Percentiles rank a stretch among this genome's conserved stretches.
These are phyloP conservation scores for Coprinellus micaceus DNA, from an alignment of 768 basidiomycete species.

Conservation along the genomic window DNA sequence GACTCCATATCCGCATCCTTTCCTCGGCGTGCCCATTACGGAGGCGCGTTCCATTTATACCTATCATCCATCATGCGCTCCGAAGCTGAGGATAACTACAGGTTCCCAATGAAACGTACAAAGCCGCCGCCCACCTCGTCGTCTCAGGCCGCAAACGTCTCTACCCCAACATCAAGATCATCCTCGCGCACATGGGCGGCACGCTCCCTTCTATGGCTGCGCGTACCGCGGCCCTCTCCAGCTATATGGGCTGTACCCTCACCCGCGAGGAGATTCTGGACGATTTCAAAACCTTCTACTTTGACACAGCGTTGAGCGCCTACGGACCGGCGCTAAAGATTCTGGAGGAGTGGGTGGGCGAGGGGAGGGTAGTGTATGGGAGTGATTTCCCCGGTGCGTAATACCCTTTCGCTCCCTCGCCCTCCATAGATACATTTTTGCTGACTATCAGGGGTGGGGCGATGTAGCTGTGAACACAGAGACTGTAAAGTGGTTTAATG, in stretches of 20 bases:
- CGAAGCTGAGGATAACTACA: constrained; percentile 20
- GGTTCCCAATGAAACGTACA: constrained; percentile 82
- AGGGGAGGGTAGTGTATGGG: constrained; percentile 61
- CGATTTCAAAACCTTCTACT: constrained; percentile 72
- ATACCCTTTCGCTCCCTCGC: neutral
- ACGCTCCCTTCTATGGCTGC: constrained; percentile 60
- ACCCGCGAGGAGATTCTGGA: constrained; percentile 59
- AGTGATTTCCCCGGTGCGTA: constrained; percentile 71
- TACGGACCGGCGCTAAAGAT: constrained; percentile 49
- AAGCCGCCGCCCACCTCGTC: constrained; percentile 75
- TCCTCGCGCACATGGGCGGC: constrained; percentile 76
- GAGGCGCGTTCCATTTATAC: constrained; percentile 41
- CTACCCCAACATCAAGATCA: constrained; percentile 55
- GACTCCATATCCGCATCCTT: constrained; percentile 58
- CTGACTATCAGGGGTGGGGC: neutral
- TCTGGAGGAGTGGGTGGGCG: constrained; percentile 46
- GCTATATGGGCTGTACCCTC: constrained; percentile 68
- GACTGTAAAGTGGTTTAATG: constrained; percentile 61
- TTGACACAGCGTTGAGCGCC: constrained; percentile 66
- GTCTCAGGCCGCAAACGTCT: constrained; percentile 65
- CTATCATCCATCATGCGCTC: neutral
- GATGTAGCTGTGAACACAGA: constrained; percentile 51
- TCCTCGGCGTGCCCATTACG: constrained; percentile 63
- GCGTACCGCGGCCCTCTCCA: constrained; percentile 64
- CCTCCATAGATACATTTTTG: neutral